Conservation (phyloP, 371 early-diverging fungal species). For the Apophysomyces elegans region DNA sequence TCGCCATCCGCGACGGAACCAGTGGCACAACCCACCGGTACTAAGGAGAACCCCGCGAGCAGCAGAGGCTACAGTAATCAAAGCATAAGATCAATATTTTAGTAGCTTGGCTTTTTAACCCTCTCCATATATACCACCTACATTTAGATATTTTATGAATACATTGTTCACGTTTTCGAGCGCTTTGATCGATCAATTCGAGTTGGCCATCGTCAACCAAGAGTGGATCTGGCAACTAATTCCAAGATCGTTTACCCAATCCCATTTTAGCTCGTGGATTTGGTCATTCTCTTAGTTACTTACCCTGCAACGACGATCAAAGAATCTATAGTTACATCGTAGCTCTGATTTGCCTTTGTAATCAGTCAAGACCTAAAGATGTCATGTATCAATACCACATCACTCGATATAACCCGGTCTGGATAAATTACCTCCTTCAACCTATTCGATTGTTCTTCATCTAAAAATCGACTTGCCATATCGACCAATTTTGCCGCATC, state of each 20-base stretch:
- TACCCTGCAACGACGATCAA: constrained; percentile 20
- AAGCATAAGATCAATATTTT: background rate
- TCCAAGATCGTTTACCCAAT: background rate
- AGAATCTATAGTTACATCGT: constrained; percentile 12
- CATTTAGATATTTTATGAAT: constrained; percentile 19
- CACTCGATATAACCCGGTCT: too few species aligned
- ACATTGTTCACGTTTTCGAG: constrained; percentile 15
- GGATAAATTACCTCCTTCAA: constrained; percentile 1
- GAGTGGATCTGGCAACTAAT: constrained; percentile 22
- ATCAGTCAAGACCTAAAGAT: background rate
- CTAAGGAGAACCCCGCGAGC: constrained; percentile 35
- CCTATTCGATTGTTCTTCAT: background rate
- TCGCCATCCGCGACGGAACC: constrained; percentile 39
- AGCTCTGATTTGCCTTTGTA: background rate
- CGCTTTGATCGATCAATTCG: background rate
- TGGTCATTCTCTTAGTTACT: background rate
- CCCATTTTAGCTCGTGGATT: background rate
- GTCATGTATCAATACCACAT: too few species aligned
- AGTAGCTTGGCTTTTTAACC: too few species aligned
- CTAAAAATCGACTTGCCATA: constrained; percentile 4
- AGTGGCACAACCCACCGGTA: constrained; percentile 32
- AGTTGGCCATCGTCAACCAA: constrained; percentile 15
- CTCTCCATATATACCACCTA: background rate
- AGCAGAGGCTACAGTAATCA: constrained; percentile 17
- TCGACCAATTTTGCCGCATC: background rate